phyloP scores from a whole-genome alignment of 495 filamentous ascomycete genomes.

The Hyaloscypha variabilis region DNA sequence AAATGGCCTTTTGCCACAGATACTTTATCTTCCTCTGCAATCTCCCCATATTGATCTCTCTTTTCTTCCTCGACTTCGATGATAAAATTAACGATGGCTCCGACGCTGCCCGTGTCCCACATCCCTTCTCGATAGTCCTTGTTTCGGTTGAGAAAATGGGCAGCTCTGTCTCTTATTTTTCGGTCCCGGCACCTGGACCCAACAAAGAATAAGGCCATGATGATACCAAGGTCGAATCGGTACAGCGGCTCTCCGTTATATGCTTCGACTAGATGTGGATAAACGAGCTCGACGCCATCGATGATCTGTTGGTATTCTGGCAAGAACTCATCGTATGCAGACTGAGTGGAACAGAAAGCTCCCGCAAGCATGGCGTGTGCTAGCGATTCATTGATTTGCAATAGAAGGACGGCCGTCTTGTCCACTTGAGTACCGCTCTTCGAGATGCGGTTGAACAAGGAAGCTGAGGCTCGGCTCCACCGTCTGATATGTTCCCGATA shows the following conservation, averaged over 20 bases:
- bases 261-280: background rate
- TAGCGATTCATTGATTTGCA: slow-evolving; percentile 11
- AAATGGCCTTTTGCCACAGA: slow-evolving; percentile 5
- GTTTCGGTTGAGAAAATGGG: slow-evolving; percentile 2
- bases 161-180: slow-evolving; percentile 1
- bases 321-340: slow-evolving; percentile 17
- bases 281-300: background rate
- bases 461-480: slow-evolving; percentile 1
- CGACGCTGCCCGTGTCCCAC: slow-evolving; percentile 34
- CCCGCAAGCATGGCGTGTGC: slow-evolving; percentile 19
- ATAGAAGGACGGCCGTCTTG: background rate
- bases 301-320: slow-evolving; percentile 17
- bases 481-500: slow-evolving; percentile 14
- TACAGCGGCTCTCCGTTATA: slow-evolving; percentile 18
- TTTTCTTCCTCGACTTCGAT: slow-evolving; percentile 13
- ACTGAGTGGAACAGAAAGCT: slow-evolving; percentile 2
- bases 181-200: slow-evolving; percentile 8
- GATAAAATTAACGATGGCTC: background rate
- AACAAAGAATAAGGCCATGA: slow-evolving; percentile 35
- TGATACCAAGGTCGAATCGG: slow-evolving; percentile 37
- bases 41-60: slow-evolving; percentile 4
- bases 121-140: slow-evolving; percentile 43
- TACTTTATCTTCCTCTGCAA: slow-evolving; percentile 10
- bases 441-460: background rate
- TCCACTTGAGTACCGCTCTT: slow-evolving; percentile 9